Evolutionary conservation across 1,284 basidiomycete genomes (phyloP).

Genomic region (Taiwanofungus camphoratus): DNA sequence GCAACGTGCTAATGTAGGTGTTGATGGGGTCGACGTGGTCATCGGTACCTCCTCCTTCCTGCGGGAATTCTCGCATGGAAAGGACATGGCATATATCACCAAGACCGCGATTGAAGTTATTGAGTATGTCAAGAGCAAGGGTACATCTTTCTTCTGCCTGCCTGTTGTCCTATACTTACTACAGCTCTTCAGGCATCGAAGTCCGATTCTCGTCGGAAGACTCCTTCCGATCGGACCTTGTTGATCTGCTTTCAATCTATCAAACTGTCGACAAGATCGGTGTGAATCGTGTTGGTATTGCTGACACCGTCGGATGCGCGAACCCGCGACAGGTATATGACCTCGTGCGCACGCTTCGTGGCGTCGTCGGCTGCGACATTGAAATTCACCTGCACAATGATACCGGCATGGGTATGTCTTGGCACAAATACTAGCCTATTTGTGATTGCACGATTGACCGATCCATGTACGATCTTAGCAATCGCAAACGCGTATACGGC

Average conservation of each 20-base stretch:
- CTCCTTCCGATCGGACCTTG: slow-evolving; percentile 99
- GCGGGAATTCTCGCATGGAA: slow-evolving; percentile 98
- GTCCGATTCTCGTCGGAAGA: slow-evolving; percentile 99
- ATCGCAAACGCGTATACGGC: slow-evolving; percentile 99
- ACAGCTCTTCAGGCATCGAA: slow-evolving; percentile 66
- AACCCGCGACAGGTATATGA: slow-evolving; percentile 99
- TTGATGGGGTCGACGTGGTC: slow-evolving; percentile 99
- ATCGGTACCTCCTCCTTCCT: slow-evolving; percentile 99
- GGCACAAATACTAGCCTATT: slow-evolving; percentile 7
- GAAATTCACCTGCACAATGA: slow-evolving; percentile 99
- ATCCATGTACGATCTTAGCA: slow-evolving; percentile 41
- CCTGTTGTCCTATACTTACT: background rate
- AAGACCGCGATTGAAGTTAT: slow-evolving; percentile 99
- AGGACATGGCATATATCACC: slow-evolving; percentile 99
- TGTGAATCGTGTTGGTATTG: slow-evolving; percentile 98
- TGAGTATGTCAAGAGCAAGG: slow-evolving; percentile 99
- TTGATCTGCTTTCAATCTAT: slow-evolving; percentile 98
- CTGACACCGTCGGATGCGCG: slow-evolving; percentile 98
- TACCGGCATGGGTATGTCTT: slow-evolving; percentile 74
- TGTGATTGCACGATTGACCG: slow-evolving; percentile 8
- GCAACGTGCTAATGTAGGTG: slow-evolving; percentile 45
- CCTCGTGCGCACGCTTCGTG: slow-evolving; percentile 91
- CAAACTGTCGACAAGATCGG: slow-evolving; percentile 99
- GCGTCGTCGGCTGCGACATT: slow-evolving; percentile 95
- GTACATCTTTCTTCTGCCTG: slow-evolving; percentile 14